phyloP scores from a whole-genome alignment of 2,329 filamentous ascomycete species.

The Incumbomyces lentus region DNA sequence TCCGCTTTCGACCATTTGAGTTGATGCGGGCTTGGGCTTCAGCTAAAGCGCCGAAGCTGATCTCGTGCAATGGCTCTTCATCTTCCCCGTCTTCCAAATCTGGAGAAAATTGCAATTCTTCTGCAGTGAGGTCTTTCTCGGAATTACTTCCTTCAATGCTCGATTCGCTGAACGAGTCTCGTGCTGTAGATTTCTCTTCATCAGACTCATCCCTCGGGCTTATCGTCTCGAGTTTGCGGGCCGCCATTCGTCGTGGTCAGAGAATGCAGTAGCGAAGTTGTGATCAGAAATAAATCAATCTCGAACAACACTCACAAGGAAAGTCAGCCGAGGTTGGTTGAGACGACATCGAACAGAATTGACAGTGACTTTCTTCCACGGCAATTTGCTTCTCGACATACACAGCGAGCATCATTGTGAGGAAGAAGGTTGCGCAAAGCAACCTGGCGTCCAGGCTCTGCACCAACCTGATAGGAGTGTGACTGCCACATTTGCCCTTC shows the following conservation, averaged over 20 bases:
- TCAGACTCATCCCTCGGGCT: constrained; percentile 2
- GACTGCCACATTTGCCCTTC: constrained; percentile 14
- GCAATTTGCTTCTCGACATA: too few relatives aligned
- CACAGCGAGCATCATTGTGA: too few relatives aligned
- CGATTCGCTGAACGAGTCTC: neutral
- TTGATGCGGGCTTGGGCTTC: constrained; percentile 67
- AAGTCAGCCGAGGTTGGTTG: constrained; percentile 7
- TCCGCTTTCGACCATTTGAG: constrained; percentile 27
- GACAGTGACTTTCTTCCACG: too few relatives aligned
- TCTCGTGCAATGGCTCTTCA: constrained; percentile 35
- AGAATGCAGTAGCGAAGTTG: too few relatives aligned
- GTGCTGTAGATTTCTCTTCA: neutral
- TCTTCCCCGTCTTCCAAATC: neutral
- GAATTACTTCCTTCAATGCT: neutral
- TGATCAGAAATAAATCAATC: too few relatives aligned
- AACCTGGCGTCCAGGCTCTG: too few relatives aligned
- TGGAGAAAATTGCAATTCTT: constrained; percentile 3
- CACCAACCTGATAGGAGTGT: too few relatives aligned
- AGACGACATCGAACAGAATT: neutral
- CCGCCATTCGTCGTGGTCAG: constrained; percentile 7
- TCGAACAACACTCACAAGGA: neutral
- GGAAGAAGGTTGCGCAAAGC: too few relatives aligned
- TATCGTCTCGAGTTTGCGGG: neutral
- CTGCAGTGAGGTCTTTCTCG: neutral
- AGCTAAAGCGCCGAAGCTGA: constrained; percentile 84